Base-by-base conservation (phyloP, 768 basidiomycete species). In the Hebeloma cylindrosporum region DNA sequence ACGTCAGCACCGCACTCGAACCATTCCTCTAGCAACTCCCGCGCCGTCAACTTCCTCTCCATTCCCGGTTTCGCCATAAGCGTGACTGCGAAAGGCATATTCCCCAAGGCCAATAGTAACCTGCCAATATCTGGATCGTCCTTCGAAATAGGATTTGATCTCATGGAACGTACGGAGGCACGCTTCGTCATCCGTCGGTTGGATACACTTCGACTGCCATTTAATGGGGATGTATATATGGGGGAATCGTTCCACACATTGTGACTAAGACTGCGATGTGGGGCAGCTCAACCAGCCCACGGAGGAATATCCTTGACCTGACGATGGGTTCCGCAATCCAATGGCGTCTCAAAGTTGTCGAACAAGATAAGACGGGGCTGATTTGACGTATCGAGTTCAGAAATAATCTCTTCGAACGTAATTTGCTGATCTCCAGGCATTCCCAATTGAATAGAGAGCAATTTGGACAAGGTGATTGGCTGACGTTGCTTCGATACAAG, bases 331-430 rank as follows among this genome's bases (percentile, higher is more conserved):
- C 26, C 17, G 17, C 8, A 51, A 38, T 64, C 59, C 70, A 69
- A 71, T 3, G 64, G 58, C 0, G 68, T 68, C 54, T 72, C 71
- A 32, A 72, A 68, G 45, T 71, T 68, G 35, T 72, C 69, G 4
- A 73, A 51, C 22, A 71, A 45, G n/a, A 73, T 21, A 29, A 71
- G 26, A 7, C 60, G 52, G 7, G 54, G 60, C 4, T 57, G 51
- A 16, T 51, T 49, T 10, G 54, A 45, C 7, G 36, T 18, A 14
- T 46, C 23, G 13, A 64, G 56, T 34, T 60, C 61, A 2, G 40
- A 43, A 8, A 60, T 31, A 33, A 60, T 52, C 38, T 58, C 46
- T 7, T 23, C 39, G n/a, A 56, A 42, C 7, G 31, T 26, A 43
- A 62, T 48, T 7, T 50, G 45, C 10, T 51, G 54, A 20, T 48